Conservation (phyloP, 1,284 basidiomycete genomes). For the Fomes fomentarius region DNA sequence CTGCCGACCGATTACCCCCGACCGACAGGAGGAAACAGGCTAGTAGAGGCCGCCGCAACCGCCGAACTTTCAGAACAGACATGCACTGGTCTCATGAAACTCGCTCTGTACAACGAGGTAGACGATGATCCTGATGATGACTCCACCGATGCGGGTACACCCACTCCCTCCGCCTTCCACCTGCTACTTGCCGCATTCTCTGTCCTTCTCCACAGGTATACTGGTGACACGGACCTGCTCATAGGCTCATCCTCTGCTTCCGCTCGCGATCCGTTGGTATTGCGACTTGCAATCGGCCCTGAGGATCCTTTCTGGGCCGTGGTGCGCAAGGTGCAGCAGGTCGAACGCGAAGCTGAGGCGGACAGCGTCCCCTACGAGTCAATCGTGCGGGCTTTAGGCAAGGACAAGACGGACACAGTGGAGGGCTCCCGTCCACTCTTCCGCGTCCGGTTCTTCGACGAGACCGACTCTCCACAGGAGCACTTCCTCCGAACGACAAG, state of each 20-base stretch:
- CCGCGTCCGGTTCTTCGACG: constrained; percentile 96
- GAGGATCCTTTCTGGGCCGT: constrained; percentile 92
- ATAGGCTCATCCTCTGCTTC: constrained; percentile 88
- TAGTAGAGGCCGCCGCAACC: constrained; percentile 79
- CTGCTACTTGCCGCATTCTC: constrained; percentile 91
- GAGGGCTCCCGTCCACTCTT: constrained; percentile 74
- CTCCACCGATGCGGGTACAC: constrained; percentile 46
- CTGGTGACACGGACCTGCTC: constrained; percentile 93
- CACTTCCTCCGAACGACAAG: constrained; percentile 81
- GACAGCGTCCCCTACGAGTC: constrained; percentile 86
- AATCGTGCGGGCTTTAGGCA: constrained; percentile 76
- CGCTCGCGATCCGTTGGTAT: constrained; percentile 81
- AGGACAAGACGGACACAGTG: constrained; percentile 59
- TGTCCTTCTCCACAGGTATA: constrained; percentile 93
- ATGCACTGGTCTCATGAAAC: constrained; percentile 73
- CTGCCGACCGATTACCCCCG: constrained; percentile 97
- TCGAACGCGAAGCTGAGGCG: constrained; percentile 84
- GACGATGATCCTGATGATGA: constrained; percentile 55
- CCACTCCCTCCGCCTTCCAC: constrained; percentile 88
- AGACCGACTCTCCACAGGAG: constrained; percentile 75
- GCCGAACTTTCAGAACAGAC: constrained; percentile 70
- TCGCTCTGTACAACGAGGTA: constrained; percentile 70
- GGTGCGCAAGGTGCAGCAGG: constrained; percentile 83
- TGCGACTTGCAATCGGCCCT: constrained; percentile 86
- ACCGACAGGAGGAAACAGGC: constrained; percentile 70